These are phyloP conservation scores for Helicocarpus griseus DNA, from an alignment of 2,329 filamentous ascomycete genomes.

Conservation along the genomic window DNA sequence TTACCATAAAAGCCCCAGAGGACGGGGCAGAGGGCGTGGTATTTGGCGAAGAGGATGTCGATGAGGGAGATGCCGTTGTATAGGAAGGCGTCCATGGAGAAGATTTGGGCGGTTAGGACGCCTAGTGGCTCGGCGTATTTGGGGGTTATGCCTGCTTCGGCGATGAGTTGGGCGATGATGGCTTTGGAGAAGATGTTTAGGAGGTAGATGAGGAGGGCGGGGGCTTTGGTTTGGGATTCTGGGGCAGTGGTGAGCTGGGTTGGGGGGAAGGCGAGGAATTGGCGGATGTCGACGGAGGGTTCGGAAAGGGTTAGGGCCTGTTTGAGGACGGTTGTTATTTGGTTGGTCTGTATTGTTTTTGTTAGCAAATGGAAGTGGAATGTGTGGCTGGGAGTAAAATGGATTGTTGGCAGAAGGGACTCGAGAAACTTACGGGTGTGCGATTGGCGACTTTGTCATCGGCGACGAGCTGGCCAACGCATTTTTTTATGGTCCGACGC, in stretches of 20 bases:
- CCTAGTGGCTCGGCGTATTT: constrained; percentile 68
- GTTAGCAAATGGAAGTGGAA: background rate
- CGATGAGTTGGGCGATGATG: constrained; percentile 59
- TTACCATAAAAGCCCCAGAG: constrained; percentile 74
- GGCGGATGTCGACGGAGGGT: constrained; percentile 47
- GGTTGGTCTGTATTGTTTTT: constrained; percentile 33
- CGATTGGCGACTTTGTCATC: constrained; percentile 55
- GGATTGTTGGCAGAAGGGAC: background rate
- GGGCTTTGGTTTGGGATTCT: constrained; percentile 38
- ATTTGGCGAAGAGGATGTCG: constrained; percentile 81
- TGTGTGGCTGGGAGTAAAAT: background rate
- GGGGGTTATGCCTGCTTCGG: constrained; percentile 54
- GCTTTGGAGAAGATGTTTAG: constrained; percentile 68
- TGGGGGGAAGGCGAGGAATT: constrained; percentile 42
- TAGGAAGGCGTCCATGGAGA: constrained; percentile 57
- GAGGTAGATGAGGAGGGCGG: constrained; percentile 61
- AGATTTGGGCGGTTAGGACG: constrained; percentile 64
- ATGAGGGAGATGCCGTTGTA: constrained; percentile 61
- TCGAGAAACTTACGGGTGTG: constrained; percentile 38
- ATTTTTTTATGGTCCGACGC: constrained; percentile 60
- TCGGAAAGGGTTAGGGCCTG: constrained; percentile 45
- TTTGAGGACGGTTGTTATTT: constrained; percentile 45
- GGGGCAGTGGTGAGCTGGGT: constrained; percentile 26
- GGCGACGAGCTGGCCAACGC: constrained; percentile 60
- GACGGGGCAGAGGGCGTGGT: constrained; percentile 68